Conservation (phyloP, 176 grass and related monocot genomes). For the Bolboschoenus planiculmis region DNA sequence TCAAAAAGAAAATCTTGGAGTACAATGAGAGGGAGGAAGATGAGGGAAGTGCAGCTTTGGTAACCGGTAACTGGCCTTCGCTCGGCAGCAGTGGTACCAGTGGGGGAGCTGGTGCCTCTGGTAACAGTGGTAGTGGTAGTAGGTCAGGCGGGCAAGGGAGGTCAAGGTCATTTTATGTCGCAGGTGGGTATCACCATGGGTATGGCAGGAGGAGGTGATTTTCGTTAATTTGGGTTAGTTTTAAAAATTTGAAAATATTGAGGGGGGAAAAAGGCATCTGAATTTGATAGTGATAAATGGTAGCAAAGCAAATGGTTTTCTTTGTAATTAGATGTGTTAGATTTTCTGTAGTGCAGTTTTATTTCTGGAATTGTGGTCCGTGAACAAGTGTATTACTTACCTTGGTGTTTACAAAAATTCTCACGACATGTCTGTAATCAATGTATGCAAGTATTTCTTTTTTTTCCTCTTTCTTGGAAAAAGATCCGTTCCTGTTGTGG, state of each 20-base stretch:
- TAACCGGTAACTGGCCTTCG: conserved; percentile 24
- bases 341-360: neutral
- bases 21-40: conserved; percentile 98
- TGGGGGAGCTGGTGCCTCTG: conserved; percentile 52
- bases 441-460: neutral
- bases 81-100: conserved; percentile 11
- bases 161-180: conserved; percentile 43
- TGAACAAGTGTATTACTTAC: neutral
- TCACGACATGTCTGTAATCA: neutral
- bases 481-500: neutral
- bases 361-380: neutral
- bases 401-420: neutral
- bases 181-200: conserved; percentile 74
- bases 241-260: neutral
- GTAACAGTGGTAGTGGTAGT: conserved; percentile 39
- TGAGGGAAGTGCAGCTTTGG: conserved; percentile 56
- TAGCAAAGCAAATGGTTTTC: neutral
- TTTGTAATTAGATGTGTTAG: conserved; percentile 15
- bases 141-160: conserved; percentile 53
- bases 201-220: conserved; percentile 83
- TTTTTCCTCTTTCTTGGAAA: neutral
- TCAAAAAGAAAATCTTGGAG: conserved; percentile 88
- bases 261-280: neutral
- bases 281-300: neutral
- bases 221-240: neutral